These are phyloP conservation scores for Alternaria viburni DNA, from an alignment of 2,329 filamentous ascomycete species.

Conservation along the genomic window DNA sequence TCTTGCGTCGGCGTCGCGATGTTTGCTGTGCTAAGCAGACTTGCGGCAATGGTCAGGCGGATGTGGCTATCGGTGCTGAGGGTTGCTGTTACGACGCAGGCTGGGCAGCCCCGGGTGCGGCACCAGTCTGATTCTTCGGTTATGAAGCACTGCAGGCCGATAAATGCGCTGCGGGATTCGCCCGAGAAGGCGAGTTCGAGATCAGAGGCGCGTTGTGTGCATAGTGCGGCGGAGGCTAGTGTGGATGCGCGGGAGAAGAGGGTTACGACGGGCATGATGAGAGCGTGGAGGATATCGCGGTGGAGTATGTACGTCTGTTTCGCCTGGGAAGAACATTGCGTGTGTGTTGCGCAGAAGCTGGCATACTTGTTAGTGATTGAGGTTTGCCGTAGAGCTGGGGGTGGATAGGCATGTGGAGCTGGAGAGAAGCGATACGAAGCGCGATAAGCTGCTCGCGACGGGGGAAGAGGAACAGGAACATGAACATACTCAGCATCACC, in stretches of 20 bases:
- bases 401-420: neutral
- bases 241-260: conserved; percentile 62
- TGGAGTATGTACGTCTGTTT: conserved; percentile 57
- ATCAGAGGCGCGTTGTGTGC: conserved; percentile 57
- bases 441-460: conserved; percentile 3
- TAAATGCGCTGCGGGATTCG: conserved; percentile 62
- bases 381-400: neutral
- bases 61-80: conserved; percentile 57
- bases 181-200: conserved; percentile 64
- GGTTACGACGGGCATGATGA: conserved; percentile 64
- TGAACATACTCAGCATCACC: conserved; percentile 48
- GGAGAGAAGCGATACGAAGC: conserved; percentile 3
- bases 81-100: conserved; percentile 53
- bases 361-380: neutral
- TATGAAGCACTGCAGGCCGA: conserved; percentile 66
- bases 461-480: conserved; percentile 2
- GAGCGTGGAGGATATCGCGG: conserved; percentile 65
- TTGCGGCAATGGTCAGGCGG: conserved; percentile 55
- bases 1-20: conserved; percentile 16
- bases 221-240: conserved; percentile 58
- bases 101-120: conserved; percentile 62
- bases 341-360: conserved; percentile 52
- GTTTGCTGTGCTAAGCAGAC: conserved; percentile 44
- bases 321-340: conserved; percentile 37
- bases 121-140: conserved; percentile 65